These are phyloP conservation scores for Pharus latifolius DNA, from an alignment of 176 grass and related monocot genomes.

Conservation along the genomic window DNA sequence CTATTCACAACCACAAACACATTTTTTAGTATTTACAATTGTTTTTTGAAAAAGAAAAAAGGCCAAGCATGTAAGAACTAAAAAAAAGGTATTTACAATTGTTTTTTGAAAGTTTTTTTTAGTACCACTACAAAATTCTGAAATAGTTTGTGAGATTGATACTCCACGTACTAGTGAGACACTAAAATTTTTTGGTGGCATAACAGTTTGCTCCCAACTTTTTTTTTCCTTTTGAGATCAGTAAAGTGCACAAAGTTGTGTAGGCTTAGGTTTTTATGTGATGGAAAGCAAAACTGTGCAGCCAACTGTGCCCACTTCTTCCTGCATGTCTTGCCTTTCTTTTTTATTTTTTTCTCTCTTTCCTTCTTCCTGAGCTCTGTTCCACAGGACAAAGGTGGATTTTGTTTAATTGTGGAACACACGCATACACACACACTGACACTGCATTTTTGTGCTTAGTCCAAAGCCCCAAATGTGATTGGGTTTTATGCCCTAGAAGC, in stretches of 20 bases:
- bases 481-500: constrained; percentile 31
- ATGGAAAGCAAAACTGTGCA: constrained; percentile 4
- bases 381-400: constrained; percentile 20
- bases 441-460: neutral
- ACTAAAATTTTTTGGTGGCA: too few relatives aligned
- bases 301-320: constrained; percentile 18
- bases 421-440: neutral
- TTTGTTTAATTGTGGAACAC: neutral
- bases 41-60: too few relatives aligned
- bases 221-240: too few relatives aligned
- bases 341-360: neutral
- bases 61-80: neutral
- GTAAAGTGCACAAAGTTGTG: neutral
- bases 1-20: too few relatives aligned
- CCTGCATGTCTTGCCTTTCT: neutral
- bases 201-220: too few relatives aligned
- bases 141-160: too few relatives aligned
- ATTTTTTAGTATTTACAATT: too few relatives aligned
- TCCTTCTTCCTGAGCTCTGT: constrained; percentile 3
- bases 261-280: constrained; percentile 10
- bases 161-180: too few relatives aligned
- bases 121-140: too few relatives aligned
- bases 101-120: neutral
- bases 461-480: constrained; percentile 6
- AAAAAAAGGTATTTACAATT: neutral